Conservation (phyloP, 495 filamentous ascomycete species). For the Apiosordaria backusii region DNA sequence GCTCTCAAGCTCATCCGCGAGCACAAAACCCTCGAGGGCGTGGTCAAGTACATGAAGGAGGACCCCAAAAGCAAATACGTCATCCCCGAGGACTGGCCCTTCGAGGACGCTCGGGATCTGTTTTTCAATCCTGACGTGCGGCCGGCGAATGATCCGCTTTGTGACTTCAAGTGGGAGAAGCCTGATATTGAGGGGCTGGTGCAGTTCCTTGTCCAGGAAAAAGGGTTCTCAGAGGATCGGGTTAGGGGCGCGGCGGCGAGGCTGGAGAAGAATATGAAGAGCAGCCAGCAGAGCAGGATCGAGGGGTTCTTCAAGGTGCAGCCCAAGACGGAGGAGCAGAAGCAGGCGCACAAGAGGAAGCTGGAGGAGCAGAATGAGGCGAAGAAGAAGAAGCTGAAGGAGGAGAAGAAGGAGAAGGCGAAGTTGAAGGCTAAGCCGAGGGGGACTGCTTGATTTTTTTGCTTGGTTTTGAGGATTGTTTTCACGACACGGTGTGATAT, state of each 20-base stretch:
- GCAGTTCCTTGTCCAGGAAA: constrained; percentile 84
- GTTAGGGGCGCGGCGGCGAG: constrained; percentile 72
- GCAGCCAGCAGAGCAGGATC: constrained; percentile 81
- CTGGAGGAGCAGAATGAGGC: constrained; percentile 82
- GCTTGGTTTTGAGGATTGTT: neutral
- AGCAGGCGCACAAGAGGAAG: constrained; percentile 82
- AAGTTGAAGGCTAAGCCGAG: constrained; percentile 83
- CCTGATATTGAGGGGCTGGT: constrained; percentile 87
- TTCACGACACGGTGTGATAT: neutral
- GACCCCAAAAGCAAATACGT: constrained; percentile 73
- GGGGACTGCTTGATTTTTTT: constrained; percentile 33
- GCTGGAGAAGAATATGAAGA: constrained; percentile 84
- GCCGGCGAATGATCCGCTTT: constrained; percentile 77
- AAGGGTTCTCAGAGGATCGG: constrained; percentile 93
- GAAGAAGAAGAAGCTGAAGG: constrained; percentile 92
- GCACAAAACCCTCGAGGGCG: constrained; percentile 78
- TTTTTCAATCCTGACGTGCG: constrained; percentile 88
- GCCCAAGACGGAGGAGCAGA: constrained; percentile 81
- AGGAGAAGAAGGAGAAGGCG: constrained; percentile 85
- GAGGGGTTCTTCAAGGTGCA: constrained; percentile 97
- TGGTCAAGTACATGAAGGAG: constrained; percentile 72
- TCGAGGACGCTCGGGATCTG: constrained; percentile 81
- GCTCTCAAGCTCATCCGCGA: constrained; percentile 92
- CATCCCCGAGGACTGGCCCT: constrained; percentile 92
- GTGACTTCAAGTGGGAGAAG: constrained; percentile 96